Base-by-base conservation (phyloP, 2,329 filamentous ascomycete species). In the Monilinia polystroma region DNA sequence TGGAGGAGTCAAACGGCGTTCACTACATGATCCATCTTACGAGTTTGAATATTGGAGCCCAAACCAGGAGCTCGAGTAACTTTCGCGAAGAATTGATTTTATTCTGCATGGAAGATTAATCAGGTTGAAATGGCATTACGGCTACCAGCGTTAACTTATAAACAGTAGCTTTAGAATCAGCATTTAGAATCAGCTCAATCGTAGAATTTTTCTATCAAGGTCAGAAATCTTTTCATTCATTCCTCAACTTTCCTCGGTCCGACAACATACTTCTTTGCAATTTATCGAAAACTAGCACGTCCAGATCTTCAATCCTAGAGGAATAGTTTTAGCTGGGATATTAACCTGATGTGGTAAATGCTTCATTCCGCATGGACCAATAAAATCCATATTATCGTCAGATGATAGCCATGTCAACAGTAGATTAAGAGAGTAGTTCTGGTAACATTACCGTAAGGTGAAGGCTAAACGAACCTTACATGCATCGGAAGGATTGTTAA, bases 281-380 rank as follows among this genome's bases (percentile, higher is more conserved):
- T 38, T 14, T 55, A 55, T 12, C 38, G 18, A 60, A 38, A 49
- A 49, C 14, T 23, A 12, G n/a, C 35, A 1, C 26, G 20, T 23
- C 35, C 7, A 16, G 45, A 23, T 18, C 29, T 38, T 16, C 38
- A 41, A 35, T 35, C 32, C 32, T 35, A 6, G 1, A 35, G 32
- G 32, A 35, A 35, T 35, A 35, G 32, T 5, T 11, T 35, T 35
- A n/a, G 12, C 12, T 2, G 5, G 32, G 16, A 49, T 49, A 10
- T 20, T 12, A 49, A 35, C 8, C 7, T 49, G 7, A 35, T 49
- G 7, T 12, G 20, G 43, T 23, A 35, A 35, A 35, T 29, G 29
- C 32, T 16, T 60, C 29, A 14, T 38, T 49, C 57, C 43, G 43
- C 57, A 49, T 35, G 14, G 35, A 60, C 7, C 57, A 38, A 60